These are phyloP conservation scores for Alectoria sarmentosa DNA, from an alignment of 495 filamentous ascomycete species.

Conservation along the genomic window DNA sequence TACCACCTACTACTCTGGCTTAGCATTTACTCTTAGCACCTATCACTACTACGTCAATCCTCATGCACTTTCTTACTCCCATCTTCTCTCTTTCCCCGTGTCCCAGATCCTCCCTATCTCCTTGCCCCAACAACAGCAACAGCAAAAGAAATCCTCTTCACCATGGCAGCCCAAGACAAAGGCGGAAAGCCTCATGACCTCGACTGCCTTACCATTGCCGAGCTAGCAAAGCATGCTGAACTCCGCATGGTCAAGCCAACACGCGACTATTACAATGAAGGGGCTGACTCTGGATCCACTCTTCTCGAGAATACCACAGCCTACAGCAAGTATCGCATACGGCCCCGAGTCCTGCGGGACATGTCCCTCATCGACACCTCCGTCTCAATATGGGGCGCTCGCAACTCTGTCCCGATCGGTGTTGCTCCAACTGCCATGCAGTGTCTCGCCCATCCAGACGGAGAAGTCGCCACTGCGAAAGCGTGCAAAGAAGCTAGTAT, in stretches of 20 bases:
- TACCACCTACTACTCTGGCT: not conserved
- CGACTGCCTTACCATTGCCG: conserved; percentile 23
- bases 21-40: not conserved
- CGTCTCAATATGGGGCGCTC: conserved; percentile 39
- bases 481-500: conserved; percentile 38
- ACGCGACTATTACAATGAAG: conserved; percentile 45
- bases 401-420: conserved; percentile 34
- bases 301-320: conserved; percentile 45
- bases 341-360: conserved; percentile 48
- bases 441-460: conserved; percentile 65
- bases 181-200: conserved; percentile 23
- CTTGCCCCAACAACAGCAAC: not conserved
- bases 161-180: conserved; percentile 38
- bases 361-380: conserved; percentile 45
- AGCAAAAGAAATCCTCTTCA: conserved; percentile 27
- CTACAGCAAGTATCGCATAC: conserved; percentile 47
- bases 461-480: conserved; percentile 51
- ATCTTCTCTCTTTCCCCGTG: not conserved
- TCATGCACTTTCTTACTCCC: not conserved
- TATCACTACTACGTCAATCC: not conserved
- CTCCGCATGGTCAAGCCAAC: conserved; percentile 25
- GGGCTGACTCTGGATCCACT: conserved; percentile 35
- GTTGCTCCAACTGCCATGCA: conserved; percentile 42
- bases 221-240: conserved; percentile 20
- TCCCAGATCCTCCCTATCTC: not conserved